Base-by-base conservation (phyloP, 257 asterid species). In the Lavandula angustifolia region DNA sequence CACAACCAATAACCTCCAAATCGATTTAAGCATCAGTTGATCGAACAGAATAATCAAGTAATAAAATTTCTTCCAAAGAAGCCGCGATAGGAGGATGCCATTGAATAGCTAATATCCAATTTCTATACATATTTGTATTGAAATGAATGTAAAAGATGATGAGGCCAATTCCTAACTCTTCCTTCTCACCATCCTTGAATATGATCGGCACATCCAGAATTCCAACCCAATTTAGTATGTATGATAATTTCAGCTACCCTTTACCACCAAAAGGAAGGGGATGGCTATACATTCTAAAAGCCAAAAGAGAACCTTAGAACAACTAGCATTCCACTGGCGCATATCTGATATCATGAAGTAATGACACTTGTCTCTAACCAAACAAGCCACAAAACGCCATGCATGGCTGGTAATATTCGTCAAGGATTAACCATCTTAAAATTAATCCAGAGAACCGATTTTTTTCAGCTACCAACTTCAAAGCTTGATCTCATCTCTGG, bases 21-120 rank as follows among this genome's bases (percentile, higher is more conserved):
- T 64, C 55, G 57, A 73, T 76, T 70, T 78, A 74, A 41, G 71
- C 64, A 61, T 76, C 65, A 65, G 75, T 56, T 60, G 49, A 58
- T 61, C 76, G 37, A 41, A 59, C 46, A 31, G 71, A 68, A n/a
- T 64, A 31, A 14, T 51, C 14, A 58, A 51, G 73, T n/a, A 60
- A 58, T 10, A 38, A 54, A 57, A 38, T 66, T 60, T 69, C 60
- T 33, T 61, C 34, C 64, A 60, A 50, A 41, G 40, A 68, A 66
- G 60, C 51, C 54, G 47, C 50, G 29, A 22, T 66, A 54, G 9
- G 32, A 38, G 37, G 57, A 32, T 9, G 12, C 43, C 17, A 37
- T 64, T 48, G 12, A 71, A 64, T 38, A 55, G 50, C 54, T 60
- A 54, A 55, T n/a, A 41, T 60, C 32, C 76, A 62, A 13, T 54